Evolutionary conservation across 805 yeast species (phyloP), one percentile per base, ranked within the genome.

Genomic region (Ogataea naganishii): DNA sequence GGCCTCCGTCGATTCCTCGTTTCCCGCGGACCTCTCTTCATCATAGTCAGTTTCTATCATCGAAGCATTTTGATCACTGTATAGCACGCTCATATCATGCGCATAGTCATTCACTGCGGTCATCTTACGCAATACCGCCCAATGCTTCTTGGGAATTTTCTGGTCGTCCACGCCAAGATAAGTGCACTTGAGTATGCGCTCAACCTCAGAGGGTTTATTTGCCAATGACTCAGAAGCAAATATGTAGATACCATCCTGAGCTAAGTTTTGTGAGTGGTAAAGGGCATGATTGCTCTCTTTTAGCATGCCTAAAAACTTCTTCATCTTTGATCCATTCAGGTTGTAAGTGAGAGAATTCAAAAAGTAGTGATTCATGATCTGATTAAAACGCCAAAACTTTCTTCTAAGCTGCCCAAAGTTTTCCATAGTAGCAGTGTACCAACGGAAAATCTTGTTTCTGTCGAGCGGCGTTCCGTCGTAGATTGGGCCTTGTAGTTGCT

Each of bases 381-480:
- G 69, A 21, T 81, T 72, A 44, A 92, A 84, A 44, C 96, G 74
- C 22, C 80, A 70, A 26, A 89, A 66, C 46, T 84, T 84, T 44
- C 97, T 74, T 45, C 92, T 80, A 35, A 84, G 54, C 27, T 76
- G 75, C 18, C 85, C 86, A 44, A 76, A 70, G 35, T 75, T 79
- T 40, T 80, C 92, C 34, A 79, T 67, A 2, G 80, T 65, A 3
- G 75, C 67, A 11, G 72, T 62, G 39, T 75, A 66, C 88, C 86
- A 86, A 30, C 85, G 64, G 14, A 66, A 67, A 38, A 75, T 55
- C 65, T 43, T 56, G 31, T 37, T 64, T 36, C 27, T 50, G 51
- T 53, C 38, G 49, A 61, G 17, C 10, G 50, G 41, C 9, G 44
- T 34, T 4, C 52, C 56, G 34, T 46, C 54, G 19, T 51, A 49